Evolutionary conservation across 352 stramenopile genomes (phyloP).

Genomic region (Thalassiosira hispida): DNA sequence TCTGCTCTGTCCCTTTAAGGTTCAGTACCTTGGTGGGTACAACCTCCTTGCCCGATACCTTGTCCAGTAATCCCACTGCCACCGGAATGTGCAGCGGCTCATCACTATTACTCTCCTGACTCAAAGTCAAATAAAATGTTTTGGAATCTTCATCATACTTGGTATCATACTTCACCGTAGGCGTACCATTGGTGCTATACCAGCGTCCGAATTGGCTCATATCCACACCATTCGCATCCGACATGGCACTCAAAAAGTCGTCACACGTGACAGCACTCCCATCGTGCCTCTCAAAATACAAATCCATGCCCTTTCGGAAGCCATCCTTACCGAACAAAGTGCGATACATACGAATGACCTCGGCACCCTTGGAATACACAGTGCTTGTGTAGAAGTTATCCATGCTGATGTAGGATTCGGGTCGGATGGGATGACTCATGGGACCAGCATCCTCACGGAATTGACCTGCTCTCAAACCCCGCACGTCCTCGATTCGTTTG

Average conservation of each 20-base stretch:
- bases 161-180: slow-evolving; percentile 72
- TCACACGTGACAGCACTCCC: slow-evolving; percentile 89
- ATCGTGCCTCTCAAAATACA: slow-evolving; percentile 89
- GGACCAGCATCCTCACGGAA: slow-evolving; percentile 87
- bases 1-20: slow-evolving; percentile 78
- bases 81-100: slow-evolving; percentile 85
- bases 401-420: slow-evolving; percentile 89
- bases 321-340: slow-evolving; percentile 84
- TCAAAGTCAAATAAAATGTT: slow-evolving; percentile 55
- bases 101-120: slow-evolving; percentile 62
- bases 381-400: slow-evolving; percentile 91
- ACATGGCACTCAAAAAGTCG: slow-evolving; percentile 89
- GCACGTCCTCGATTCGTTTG: slow-evolving; percentile 89
- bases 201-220: slow-evolving; percentile 79
- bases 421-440: slow-evolving; percentile 87
- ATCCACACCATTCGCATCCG: slow-evolving; percentile 85
- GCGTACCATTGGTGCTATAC: slow-evolving; percentile 86
- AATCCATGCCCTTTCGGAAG: slow-evolving; percentile 89
- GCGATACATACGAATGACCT: slow-evolving; percentile 90
- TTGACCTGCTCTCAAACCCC: slow-evolving; percentile 73
- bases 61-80: slow-evolving; percentile 78
- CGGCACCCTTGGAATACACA: slow-evolving; percentile 89
- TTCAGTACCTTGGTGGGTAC: slow-evolving; percentile 75
- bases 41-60: slow-evolving; percentile 67
- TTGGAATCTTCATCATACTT: slow-evolving; percentile 67